Conservation (phyloP, 2,329 filamentous ascomycete genomes). For the Lizonia empirigonia region DNA sequence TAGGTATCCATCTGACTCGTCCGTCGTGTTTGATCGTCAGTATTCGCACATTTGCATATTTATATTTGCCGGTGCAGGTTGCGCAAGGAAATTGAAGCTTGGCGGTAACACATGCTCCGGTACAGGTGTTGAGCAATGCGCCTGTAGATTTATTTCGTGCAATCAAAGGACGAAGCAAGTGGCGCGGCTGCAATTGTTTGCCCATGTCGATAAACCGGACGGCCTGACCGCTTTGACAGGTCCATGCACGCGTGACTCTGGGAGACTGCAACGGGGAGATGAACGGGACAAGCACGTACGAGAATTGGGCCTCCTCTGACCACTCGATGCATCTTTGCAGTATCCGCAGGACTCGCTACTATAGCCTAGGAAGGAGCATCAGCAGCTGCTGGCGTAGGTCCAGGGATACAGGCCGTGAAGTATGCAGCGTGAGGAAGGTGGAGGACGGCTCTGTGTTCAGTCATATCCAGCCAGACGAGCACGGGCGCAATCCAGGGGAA, state of each 20-base stretch:
- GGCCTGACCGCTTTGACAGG: slow-evolving; percentile 21
- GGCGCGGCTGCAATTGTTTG: slow-evolving; percentile 12
- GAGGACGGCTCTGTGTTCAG: slow-evolving; percentile 8
- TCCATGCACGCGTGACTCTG: slow-evolving; percentile 29
- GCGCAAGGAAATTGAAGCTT: slow-evolving; percentile 21
- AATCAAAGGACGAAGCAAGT: slow-evolving; percentile 24
- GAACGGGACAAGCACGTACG: slow-evolving; percentile 50
- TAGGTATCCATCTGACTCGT: slow-evolving; percentile 10
- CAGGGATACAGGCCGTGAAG: slow-evolving; percentile 10
- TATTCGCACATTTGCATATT: slow-evolving; percentile 1
- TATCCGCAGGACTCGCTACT: slow-evolving; percentile 57
- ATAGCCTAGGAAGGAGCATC: slow-evolving; percentile 49
- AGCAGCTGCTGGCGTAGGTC: slow-evolving; percentile 22
- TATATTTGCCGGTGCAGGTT: slow-evolving; percentile 3
- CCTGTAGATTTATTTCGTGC: slow-evolving; percentile 17
- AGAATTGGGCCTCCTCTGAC: slow-evolving; percentile 55
- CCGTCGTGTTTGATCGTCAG: slow-evolving; percentile 6
- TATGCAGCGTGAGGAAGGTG: slow-evolving; percentile 10
- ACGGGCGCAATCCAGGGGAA: slow-evolving; percentile 41
- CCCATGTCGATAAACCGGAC: slow-evolving; percentile 2
- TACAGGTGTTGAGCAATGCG: slow-evolving; percentile 14
- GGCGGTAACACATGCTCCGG: slow-evolving; percentile 20
- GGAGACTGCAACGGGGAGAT: slow-evolving; percentile 17
- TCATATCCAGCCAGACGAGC: slow-evolving; percentile 45
- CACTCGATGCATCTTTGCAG: slow-evolving; percentile 55